These are phyloP conservation scores for Alternaria tenuissima DNA, from an alignment of 2,329 filamentous ascomycete species.

Conservation along the genomic window DNA sequence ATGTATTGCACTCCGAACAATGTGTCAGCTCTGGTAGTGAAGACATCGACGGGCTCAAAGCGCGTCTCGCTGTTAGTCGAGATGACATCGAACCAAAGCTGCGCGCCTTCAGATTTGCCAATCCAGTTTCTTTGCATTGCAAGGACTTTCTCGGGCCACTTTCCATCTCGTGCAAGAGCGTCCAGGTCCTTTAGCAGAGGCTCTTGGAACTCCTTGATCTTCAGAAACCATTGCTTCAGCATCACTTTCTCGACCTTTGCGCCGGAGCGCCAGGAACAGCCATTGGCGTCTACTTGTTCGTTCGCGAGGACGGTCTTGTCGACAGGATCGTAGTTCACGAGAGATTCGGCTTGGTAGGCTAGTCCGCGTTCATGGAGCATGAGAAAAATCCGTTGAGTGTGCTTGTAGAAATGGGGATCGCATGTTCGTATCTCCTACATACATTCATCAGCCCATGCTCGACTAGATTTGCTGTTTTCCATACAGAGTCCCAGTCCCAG, in stretches of 20 bases:
- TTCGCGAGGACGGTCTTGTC: conserved; percentile 91
- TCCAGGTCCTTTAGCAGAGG: conserved; percentile 75
- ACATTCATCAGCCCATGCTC: conserved; percentile 15
- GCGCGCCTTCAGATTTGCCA: conserved; percentile 77
- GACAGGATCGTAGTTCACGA: conserved; percentile 90
- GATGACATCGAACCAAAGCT: conserved; percentile 73
- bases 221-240: conserved; percentile 89
- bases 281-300: conserved; percentile 89
- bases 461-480: not conserved
- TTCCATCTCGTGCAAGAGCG: conserved; percentile 66
- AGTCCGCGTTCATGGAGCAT: conserved; percentile 76
- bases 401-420: conserved; percentile 85
- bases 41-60: conserved; percentile 70
- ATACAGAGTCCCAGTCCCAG: conserved; percentile 84
- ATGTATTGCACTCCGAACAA: conserved; percentile 88
- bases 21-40: conserved; percentile 86
- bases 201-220: conserved; percentile 81
- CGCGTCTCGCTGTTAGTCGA: conserved; percentile 46
- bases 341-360: conserved; percentile 81
- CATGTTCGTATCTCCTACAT: conserved; percentile 82
- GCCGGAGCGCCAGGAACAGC: conserved; percentile 85
- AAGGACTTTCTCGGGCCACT: conserved; percentile 84
- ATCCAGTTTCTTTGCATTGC: conserved; percentile 90
- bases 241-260: conserved; percentile 81
- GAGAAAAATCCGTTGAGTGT: conserved; percentile 86